Evolutionary conservation across 2,329 filamentous ascomycete species (phyloP).

Genomic region (Pseudocercospora ulei): DNA sequence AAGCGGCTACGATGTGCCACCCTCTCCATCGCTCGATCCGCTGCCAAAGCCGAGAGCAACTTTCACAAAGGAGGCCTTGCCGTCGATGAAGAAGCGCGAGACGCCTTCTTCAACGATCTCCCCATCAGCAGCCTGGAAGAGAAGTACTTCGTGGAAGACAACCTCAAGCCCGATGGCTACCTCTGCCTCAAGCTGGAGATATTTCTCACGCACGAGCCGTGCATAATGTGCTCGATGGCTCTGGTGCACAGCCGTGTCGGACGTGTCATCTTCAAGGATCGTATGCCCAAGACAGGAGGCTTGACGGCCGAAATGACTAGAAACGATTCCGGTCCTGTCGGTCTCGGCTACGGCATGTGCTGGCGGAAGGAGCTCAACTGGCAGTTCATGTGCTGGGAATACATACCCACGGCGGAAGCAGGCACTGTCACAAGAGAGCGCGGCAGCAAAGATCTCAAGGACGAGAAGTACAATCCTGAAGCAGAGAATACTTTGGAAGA

Average conservation of each 20-base stretch:
- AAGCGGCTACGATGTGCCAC: constrained; percentile 40
- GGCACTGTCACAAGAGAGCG: constrained; percentile 21
- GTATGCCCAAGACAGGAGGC: constrained; percentile 73
- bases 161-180: constrained; percentile 67
- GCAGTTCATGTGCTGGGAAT: constrained; percentile 75
- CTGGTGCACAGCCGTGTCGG: constrained; percentile 89
- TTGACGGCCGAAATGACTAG: constrained; percentile 58
- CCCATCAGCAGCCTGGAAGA: constrained; percentile 60
- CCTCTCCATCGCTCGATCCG: constrained; percentile 25
- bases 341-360: constrained; percentile 51
- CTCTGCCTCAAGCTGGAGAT: constrained; percentile 88
- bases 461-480: constrained; percentile 24
- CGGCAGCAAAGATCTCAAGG: constrained; percentile 21
- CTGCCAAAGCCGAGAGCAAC: constrained; percentile 30
- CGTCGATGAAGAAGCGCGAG: constrained; percentile 30
- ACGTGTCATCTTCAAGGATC: constrained; percentile 66
- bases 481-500: constrained; percentile 18
- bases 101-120: constrained; percentile 56
- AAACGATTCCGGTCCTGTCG: constrained; percentile 32
- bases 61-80: constrained; percentile 31
- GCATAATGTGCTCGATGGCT: constrained; percentile 93
- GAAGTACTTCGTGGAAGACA: constrained; percentile 53
- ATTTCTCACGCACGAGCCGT: constrained; percentile 91
- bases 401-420: constrained; percentile 23
- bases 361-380: constrained; percentile 70